Conservation (phyloP, 345 rosid species). For the Camelina neglecta region DNA sequence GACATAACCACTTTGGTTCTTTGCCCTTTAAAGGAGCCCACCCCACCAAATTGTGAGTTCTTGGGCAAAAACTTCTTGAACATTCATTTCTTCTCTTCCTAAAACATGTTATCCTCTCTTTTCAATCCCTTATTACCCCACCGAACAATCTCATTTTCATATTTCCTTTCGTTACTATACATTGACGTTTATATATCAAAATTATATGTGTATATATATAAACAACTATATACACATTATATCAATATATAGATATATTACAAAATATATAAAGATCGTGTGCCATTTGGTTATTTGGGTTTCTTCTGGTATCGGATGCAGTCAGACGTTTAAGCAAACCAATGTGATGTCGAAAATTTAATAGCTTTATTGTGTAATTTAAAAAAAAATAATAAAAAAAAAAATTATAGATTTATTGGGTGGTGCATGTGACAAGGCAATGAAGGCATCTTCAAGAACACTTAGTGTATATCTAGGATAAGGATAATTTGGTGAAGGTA, state of each 20-base stretch:
- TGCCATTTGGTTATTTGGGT: neutral
- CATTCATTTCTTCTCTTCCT: slow-evolving; percentile 43
- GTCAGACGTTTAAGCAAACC: slow-evolving; percentile 11
- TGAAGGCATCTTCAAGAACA: slow-evolving; percentile 31
- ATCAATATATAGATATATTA: neutral
- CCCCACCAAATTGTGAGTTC: slow-evolving; percentile 42
- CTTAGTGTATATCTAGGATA: slow-evolving; percentile 1
- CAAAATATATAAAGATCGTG: neutral
- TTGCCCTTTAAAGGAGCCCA: slow-evolving; percentile 44
- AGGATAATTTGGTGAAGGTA: slow-evolving; percentile 19
- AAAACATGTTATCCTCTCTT: slow-evolving; percentile 41
- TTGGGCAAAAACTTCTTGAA: slow-evolving; percentile 41
- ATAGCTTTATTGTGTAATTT: neutral
- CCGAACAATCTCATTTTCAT: slow-evolving; percentile 27
- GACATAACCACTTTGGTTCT: slow-evolving; percentile 44
- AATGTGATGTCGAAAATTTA: neutral
- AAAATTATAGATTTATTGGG: slow-evolving; percentile 3
- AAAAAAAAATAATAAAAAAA: neutral
- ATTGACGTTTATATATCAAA: neutral
- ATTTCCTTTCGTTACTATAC: neutral
- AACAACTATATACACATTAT: neutral
- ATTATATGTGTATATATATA: neutral
- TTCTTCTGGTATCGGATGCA: neutral
- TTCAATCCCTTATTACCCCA: slow-evolving; percentile 17
- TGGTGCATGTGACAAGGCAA: slow-evolving; percentile 31